Evolutionary conservation across 192 early-diverging fungal species (phyloP), one percentile per base, ranked within the genome.

Genomic region (Diversispora eburnea): DNA sequence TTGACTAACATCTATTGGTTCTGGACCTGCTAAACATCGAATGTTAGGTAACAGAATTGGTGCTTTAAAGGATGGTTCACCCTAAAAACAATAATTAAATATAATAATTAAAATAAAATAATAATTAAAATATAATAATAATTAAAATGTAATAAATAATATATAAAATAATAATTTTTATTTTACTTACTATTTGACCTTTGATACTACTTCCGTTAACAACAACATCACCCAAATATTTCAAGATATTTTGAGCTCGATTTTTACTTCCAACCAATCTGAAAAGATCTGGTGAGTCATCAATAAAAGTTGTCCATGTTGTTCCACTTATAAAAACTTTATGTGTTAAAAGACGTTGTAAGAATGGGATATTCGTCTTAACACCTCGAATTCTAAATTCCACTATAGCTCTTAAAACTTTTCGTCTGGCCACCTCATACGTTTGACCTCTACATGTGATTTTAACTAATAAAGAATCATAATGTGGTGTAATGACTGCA

Each of bases 251-350:
- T 55, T 93, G 91, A 19, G 93, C 94, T 75, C 93, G 90, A 84
- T 94, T 94, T 59, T 88, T 87, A 77, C 85, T 84, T 72, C 87
- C 88, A 73, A 87, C 91, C n/a, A 88, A 79, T 58, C 88, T 81
- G 79, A 98, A 94, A 52, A 98, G 86, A 83, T 92, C 88, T 3
- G 96, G 96, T 2, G 95, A 93, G 80, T 97, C 96, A 78, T 98
- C 96, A 76, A 98, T 96, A 70, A 96, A 98, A 12, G 96, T 98
- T 17, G 96, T 98, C 96, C 96, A 98, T 77, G 93, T 88, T 74
- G 86, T 85, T 67, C 94, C 96, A 47, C 80, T 79, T 52, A 89
- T 88, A 72, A 98, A 95, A 4, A 88, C 89, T 5, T 87, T 86
- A 82, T 95, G 88, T 5, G 88, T 90, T 54, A 98, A 83, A 71